Conservation (phyloP, 148 eudicot genomes). For the Rhododendron ferrugineum region DNA sequence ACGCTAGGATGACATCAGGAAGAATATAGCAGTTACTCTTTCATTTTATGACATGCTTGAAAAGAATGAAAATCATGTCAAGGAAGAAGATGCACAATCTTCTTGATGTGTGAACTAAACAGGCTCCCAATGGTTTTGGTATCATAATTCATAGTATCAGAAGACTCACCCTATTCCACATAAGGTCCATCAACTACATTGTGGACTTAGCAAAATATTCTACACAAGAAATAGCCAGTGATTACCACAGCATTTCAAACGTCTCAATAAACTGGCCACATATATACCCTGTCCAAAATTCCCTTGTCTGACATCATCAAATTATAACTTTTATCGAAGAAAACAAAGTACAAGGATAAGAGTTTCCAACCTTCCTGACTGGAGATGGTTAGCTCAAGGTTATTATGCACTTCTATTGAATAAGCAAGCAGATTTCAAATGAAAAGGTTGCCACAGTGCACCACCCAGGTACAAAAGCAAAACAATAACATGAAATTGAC, state of each 20-base stretch:
- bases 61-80: not conserved
- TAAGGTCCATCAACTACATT: not conserved
- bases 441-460: too few species aligned
- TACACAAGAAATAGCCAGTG: not conserved
- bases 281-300: not conserved
- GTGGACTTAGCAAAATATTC: not conserved
- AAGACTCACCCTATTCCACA: not conserved
- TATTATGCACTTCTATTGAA: too few species aligned
- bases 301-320: not conserved
- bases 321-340: not conserved
- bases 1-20: not conserved
- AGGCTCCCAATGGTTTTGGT: not conserved
- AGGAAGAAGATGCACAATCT: not conserved
- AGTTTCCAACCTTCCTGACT: not conserved
- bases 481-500: too few species aligned
- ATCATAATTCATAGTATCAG: not conserved
- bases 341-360: not conserved
- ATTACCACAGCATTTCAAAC: not conserved
- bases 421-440: too few species aligned
- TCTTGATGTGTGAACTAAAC: not conserved
- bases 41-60: constrained; percentile 1
- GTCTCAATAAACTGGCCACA: not conserved
- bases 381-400: too few species aligned
- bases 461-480: too few species aligned
- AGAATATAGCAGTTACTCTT: not conserved